Base-by-base conservation (phyloP, 345 rosid species). In the Sisymbrium altissimum region DNA sequence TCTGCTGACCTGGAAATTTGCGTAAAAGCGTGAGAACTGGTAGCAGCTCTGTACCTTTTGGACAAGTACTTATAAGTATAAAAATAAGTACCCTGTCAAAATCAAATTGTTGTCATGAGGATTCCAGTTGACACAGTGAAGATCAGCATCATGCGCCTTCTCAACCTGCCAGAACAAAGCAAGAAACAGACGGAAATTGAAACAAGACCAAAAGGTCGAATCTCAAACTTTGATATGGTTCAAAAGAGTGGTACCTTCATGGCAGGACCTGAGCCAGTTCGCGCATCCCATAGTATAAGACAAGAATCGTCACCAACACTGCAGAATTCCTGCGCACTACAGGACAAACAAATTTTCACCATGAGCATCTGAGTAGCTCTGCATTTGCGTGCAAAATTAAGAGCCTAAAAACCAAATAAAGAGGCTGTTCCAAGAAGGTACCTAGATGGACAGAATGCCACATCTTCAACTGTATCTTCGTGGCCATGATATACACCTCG, bases 281-380 rank as follows among this genome's bases (percentile, higher is more conserved):
- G 91, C 15, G 93, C 94, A 89, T 91, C 97, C 98, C 98, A 94
- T 17, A 94, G 67, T 66, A 94, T 91, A 68, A 91, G 98, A 84
- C 98, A 91, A 72, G 96, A 88, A 81, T 94, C 98, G 68, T 91
- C 97, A 73, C 96, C 97, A 29, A 94, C 98, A 44, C 98, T 94
- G 80, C 96, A 88, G 68, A 94, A 94, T 74, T 91, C 98, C 80
- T 86, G 97, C 0, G 84, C 95, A 83, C 95, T 94, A 68, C 79
- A 86, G 66, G 25, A 76, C 35, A 80, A 30, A 75, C 2, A 80
- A 27, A 74, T 25, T 17, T 0, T 73, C 73, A 52, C 76, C 78
- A 81, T 71, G 44, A 58, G 44, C 39, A 72, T 43, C 50, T 18
- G 30, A 71, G 35, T 33, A 45, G 11, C n/a, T 66, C 57, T 15